phyloP scores from a whole-genome alignment of 257 asterid species.

The Pogostemon cablin region DNA sequence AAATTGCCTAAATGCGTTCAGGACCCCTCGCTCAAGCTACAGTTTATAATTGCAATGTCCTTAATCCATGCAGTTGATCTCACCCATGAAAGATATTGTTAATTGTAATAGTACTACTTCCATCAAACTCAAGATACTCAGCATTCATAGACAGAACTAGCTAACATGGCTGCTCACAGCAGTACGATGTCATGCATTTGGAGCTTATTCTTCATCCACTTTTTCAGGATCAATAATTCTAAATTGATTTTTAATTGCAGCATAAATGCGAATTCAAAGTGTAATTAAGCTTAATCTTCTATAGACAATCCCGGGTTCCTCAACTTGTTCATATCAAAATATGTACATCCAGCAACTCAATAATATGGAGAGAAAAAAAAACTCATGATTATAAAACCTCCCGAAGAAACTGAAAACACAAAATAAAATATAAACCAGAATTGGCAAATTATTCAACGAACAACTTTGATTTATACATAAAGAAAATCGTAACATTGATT shows the following conservation, averaged over 20 bases:
- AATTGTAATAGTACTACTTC: neutral
- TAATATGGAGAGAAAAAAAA: neutral
- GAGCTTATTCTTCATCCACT: neutral
- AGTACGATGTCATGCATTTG: neutral
- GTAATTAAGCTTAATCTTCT: constrained; percentile 12
- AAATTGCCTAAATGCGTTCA: neutral
- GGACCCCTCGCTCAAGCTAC: neutral
- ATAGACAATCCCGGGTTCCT: neutral
- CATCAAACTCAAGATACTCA: neutral
- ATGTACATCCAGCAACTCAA: constrained; percentile 5
- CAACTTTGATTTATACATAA: constrained; percentile 7
- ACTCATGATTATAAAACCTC: neutral
- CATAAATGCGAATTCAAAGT: neutral
- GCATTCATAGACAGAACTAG: neutral
- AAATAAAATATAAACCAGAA: neutral
- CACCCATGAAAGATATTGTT: neutral
- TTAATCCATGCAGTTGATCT: neutral
- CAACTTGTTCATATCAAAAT: neutral
- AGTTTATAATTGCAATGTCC: neutral
- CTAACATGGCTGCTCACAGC: constrained; percentile 7
- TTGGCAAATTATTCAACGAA: neutral
- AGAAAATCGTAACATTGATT: neutral
- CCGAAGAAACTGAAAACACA: neutral
- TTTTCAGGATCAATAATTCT: neutral
- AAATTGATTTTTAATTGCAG: neutral